phyloP scores from a whole-genome alignment of 805 yeast genomes.

The Dipodascus albidus region DNA sequence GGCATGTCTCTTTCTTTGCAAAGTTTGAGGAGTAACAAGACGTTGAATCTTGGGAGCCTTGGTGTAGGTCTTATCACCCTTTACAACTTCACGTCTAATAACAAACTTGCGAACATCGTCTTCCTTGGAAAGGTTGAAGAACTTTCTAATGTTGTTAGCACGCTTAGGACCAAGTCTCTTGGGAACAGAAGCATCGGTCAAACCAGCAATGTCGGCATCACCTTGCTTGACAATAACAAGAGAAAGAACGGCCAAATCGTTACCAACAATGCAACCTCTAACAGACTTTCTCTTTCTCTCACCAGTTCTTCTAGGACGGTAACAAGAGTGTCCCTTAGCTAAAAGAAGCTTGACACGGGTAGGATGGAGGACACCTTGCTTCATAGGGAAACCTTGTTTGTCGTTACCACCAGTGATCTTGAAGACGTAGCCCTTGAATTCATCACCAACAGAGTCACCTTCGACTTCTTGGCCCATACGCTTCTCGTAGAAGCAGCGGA shows the following conservation, averaged over 20 bases:
- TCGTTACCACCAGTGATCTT: conserved; percentile 99
- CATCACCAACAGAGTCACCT: conserved; percentile 97
- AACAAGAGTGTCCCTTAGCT: conserved; percentile 92
- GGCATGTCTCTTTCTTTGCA: conserved; percentile 98
- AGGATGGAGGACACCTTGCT: conserved; percentile 99
- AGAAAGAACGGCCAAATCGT: conserved; percentile 92
- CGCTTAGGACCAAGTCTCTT: conserved; percentile 99
- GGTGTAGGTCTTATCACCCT: conserved; percentile 97
- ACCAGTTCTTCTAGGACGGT: conserved; percentile 99
- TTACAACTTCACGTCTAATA: conserved; percentile 95
- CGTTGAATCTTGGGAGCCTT: conserved; percentile 99
- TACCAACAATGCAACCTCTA: conserved; percentile 98
- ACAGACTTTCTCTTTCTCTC: conserved; percentile 99
- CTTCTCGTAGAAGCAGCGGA: conserved; percentile 97
- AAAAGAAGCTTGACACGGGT: conserved; percentile 96
- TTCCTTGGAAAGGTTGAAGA: conserved; percentile 95
- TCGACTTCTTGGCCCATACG: conserved; percentile 99
- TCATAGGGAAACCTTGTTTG: conserved; percentile 99
- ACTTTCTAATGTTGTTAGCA: conserved; percentile 99
- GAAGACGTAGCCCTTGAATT: conserved; percentile 98
- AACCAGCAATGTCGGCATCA: conserved; percentile 89
- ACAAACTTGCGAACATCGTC: conserved; percentile 88
- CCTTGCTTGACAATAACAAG: conserved; percentile 95
- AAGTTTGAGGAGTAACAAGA: conserved; percentile 96
- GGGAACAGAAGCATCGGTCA: conserved; percentile 90